These are phyloP conservation scores for Jackrogersella minutella DNA, from an alignment of 495 filamentous ascomycete genomes.

Conservation along the genomic window DNA sequence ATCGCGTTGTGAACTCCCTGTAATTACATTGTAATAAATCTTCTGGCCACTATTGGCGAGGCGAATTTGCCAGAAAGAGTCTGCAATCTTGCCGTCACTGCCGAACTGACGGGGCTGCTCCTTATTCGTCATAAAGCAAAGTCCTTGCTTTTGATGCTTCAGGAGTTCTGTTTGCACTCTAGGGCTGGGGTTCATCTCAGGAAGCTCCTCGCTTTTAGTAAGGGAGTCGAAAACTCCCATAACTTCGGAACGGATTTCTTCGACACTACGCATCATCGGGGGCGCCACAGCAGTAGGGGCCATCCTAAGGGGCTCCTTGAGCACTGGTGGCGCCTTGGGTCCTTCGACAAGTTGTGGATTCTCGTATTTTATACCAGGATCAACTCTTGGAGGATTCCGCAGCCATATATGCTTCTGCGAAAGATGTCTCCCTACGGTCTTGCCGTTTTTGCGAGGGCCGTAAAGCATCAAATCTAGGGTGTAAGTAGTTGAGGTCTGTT, in stretches of 20 bases:
- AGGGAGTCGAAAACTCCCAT: constrained; percentile 88
- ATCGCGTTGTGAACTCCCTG: constrained; percentile 66
- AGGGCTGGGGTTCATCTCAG: constrained; percentile 71
- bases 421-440: constrained; percentile 70
- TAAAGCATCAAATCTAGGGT: constrained; percentile 78
- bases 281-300: constrained; percentile 17
- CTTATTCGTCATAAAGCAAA: constrained; percentile 86
- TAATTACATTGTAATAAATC: constrained; percentile 83
- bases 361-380: constrained; percentile 68
- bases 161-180: constrained; percentile 75
- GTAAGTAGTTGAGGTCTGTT: constrained; percentile 62
- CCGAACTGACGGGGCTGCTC: constrained; percentile 62
- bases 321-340: constrained; percentile 50
- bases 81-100: constrained; percentile 60
- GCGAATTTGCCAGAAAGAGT: constrained; percentile 77
- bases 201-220: constrained; percentile 74
- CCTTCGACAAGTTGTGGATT: constrained; percentile 66
- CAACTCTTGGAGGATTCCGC: constrained; percentile 66
- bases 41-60: constrained; percentile 60
- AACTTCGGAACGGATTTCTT: constrained; percentile 86
- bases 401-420: constrained; percentile 71
- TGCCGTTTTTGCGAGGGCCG: constrained; percentile 72
- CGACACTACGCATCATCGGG: constrained; percentile 68
- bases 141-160: constrained; percentile 88
- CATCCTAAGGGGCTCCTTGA: constrained; percentile 28